Percentiles rank a stretch among this genome's conserved stretches.
phyloP scores from a whole-genome alignment of 2,329 filamentous ascomycete species.

The Elsinoe australis region DNA sequence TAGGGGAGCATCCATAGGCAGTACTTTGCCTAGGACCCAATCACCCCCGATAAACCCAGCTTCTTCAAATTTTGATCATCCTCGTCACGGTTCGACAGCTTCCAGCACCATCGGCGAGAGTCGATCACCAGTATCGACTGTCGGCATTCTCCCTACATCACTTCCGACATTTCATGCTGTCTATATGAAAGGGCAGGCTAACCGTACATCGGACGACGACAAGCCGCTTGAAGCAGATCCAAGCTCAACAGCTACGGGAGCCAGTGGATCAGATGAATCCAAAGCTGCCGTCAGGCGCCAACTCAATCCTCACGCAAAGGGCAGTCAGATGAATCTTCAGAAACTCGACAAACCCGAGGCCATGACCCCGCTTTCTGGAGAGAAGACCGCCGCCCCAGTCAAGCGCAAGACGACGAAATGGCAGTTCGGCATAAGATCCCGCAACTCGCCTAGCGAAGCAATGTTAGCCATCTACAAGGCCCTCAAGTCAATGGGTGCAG shows the following conservation, averaged over 20 bases:
- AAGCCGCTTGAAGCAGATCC: not conserved
- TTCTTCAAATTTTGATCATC: conserved; percentile 30
- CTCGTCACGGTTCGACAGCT: conserved; percentile 39
- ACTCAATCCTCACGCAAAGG: conserved; percentile 79
- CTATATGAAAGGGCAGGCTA: conserved; percentile 64
- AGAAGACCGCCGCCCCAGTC: conserved; percentile 41
- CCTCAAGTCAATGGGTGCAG: conserved; percentile 74
- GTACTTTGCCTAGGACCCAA: conserved; percentile 30
- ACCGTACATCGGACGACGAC: conserved; percentile 20
- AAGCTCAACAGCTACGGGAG: too few relatives aligned
- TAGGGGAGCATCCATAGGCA: conserved; percentile 25
- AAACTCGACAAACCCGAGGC: conserved; percentile 42
- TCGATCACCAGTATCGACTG: conserved; percentile 58
- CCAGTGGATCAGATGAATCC: conserved; percentile 1
- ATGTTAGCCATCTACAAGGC: conserved; percentile 94
- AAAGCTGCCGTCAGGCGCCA: conserved; percentile 41
- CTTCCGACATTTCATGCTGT: conserved; percentile 85
- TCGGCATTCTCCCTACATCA: conserved; percentile 85
- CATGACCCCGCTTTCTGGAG: conserved; percentile 41
- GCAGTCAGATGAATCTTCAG: conserved; percentile 24
- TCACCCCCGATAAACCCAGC: conserved; percentile 23
- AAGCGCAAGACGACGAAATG: conserved; percentile 78
- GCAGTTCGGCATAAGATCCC: conserved; percentile 95
- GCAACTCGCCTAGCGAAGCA: conserved; percentile 89
- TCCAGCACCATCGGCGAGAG: conserved; percentile 33